Base-by-base conservation (phyloP, 192 early-diverging fungal species). In the Gonapodya prolifera region DNA sequence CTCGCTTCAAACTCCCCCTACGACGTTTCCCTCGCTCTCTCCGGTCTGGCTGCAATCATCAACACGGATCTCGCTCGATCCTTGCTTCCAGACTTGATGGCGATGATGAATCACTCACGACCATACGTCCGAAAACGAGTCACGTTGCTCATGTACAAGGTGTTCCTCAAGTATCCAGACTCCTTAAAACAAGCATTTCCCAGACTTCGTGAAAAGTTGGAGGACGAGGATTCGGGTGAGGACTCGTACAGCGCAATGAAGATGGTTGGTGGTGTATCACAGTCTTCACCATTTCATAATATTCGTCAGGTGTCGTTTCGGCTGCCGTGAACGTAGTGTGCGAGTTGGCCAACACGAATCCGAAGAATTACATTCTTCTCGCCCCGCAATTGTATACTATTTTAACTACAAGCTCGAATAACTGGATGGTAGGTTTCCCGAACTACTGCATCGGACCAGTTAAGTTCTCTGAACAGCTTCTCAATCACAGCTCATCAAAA, bases 401-500 rank as follows among this genome's bases (percentile, higher is more conserved):
- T 70, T 81, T 99, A 69, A 97, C 91, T 1, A 91, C 90, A n/a
- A 92, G 92, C 1, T 87, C 88, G 18, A 98, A 99, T 84, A 99
- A 98, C 81, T 99, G 98, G 98, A 96, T 98, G 91, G n/a, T n/a
- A n/a, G n/a, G n/a, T n/a, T n/a, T n/a, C n/a, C n/a, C n/a, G n/a
- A n/a, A n/a, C n/a, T n/a, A n/a, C n/a, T n/a, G n/a, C n/a, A n/a
- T n/a, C n/a, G n/a, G n/a, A n/a, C n/a, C n/a, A n/a, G n/a, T n/a
- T n/a, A n/a, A n/a, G n/a, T n/a, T n/a, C n/a, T n/a, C n/a, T n/a
- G n/a, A n/a, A n/a, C n/a, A n/a, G n/a, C n/a, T n/a, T n/a, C n/a
- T n/a, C n/a, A n/a, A n/a, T n/a, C n/a, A n/a, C n/a, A n/a, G n/a
- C 90, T 96, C 28, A 99, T 99, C 83, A 99, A 99, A 81, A 95